Conservation (phyloP, 2,329 filamentous ascomycete genomes). For the Cladosporium sp. region DNA sequence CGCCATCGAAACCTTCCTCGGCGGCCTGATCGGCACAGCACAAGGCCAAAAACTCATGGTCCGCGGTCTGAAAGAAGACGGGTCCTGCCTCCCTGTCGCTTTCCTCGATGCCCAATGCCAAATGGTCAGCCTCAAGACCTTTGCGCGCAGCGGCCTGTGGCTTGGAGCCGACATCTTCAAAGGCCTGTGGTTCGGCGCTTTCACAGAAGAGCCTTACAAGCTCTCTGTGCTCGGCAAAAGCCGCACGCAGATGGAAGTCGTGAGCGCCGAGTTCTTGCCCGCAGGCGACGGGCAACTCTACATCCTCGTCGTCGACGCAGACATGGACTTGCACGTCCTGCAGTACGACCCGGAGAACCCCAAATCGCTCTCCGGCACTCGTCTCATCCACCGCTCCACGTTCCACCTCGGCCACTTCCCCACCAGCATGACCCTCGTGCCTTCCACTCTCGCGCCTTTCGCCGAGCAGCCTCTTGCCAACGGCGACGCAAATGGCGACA, state of each 20-base stretch:
- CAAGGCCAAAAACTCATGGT: constrained; percentile 99
- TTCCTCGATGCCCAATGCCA: constrained; percentile 98
- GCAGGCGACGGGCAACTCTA: constrained; percentile 71
- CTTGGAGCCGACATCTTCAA: constrained; percentile 87
- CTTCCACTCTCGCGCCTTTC: constrained; percentile 53
- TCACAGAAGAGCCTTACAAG: constrained; percentile 94
- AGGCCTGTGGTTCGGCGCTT: constrained; percentile 93
- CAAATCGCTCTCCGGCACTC: constrained; percentile 83
- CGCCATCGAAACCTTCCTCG: constrained; percentile 75
- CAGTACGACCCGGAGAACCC: constrained; percentile 97
- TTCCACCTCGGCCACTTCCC: constrained; percentile 83
- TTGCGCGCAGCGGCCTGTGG: constrained; percentile 78
- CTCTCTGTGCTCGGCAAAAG: constrained; percentile 92
- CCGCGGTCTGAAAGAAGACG: constrained; percentile 90
- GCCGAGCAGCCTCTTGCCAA: constrained; percentile 35
- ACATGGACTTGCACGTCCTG: constrained; percentile 81
- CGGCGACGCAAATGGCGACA: neutral
- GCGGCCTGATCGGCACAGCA: constrained; percentile 77
- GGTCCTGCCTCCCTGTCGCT: constrained; percentile 83
- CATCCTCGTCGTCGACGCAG: constrained; percentile 76
- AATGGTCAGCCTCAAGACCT: constrained; percentile 76
- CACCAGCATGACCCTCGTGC: constrained; percentile 70
- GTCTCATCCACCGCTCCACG: constrained; percentile 79
- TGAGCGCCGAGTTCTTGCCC: constrained; percentile 83
- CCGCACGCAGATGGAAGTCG: constrained; percentile 69